These are phyloP conservation scores for Pholiota molesta DNA, from an alignment of 768 basidiomycete genomes.

Conservation along the genomic window DNA sequence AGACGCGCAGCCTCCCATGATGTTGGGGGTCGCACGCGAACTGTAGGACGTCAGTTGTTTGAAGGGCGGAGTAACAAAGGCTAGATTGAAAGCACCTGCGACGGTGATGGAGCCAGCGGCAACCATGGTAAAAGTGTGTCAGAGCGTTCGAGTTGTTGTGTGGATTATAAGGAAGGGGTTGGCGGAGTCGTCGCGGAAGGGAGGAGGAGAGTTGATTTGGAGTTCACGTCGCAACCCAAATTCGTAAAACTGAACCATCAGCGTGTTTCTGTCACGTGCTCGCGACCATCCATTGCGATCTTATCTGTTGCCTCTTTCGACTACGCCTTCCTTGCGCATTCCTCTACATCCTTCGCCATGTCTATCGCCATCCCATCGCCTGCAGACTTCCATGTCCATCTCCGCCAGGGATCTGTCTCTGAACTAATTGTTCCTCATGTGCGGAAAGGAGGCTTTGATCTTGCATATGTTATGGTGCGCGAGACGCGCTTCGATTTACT, in stretches of 20 bases:
- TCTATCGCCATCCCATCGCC: constrained; percentile 61
- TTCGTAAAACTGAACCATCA: constrained; percentile 37
- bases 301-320: constrained; percentile 28
- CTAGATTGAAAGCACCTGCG: constrained; percentile 55
- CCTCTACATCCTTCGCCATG: constrained; percentile 27
- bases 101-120: constrained; percentile 88
- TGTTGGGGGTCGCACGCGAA: constrained; percentile 90
- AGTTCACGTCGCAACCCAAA: constrained; percentile 12
- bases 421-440: constrained; percentile 90
- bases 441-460: constrained; percentile 81
- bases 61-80: constrained; percentile 21
- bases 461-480: constrained; percentile 96
- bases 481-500: constrained; percentile 4
- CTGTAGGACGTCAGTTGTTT: constrained; percentile 41
- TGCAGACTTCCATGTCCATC: constrained; percentile 96
- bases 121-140: constrained; percentile 53
- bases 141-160: constrained; percentile 7
- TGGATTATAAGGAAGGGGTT: constrained; percentile 13
- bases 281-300: constrained; percentile 28
- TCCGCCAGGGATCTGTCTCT: constrained; percentile 85
- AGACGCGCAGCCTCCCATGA: constrained; percentile 84
- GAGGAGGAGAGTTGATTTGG: constrained; percentile 17
- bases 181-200: constrained; percentile 17
- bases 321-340: no score
- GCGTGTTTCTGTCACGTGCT: constrained; percentile 41